Base-by-base conservation (phyloP, 805 yeast genomes). In the Myxozyma geophila region DNA sequence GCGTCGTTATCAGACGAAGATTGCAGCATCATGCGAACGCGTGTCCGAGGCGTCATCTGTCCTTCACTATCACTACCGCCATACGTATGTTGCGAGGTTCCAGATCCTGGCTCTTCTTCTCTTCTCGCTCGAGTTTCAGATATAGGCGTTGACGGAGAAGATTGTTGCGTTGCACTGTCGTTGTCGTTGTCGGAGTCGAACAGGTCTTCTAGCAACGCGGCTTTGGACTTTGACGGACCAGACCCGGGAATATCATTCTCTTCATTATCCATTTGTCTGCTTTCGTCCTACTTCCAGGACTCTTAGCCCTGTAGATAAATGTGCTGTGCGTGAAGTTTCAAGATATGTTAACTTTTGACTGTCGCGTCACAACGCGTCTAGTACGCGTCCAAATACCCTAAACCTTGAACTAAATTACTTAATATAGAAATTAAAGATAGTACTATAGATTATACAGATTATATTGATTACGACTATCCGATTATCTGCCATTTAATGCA, bases 401-500 rank as follows among this genome's bases (percentile, higher is more conserved):
- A 28, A 28, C 52, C 19, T 7, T 7, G 35, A 23, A 2, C 1
- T 15, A 47, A n/a, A 23, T 48, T 28, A 28, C 21, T 48, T 13
- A 13, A 13, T 1, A n/a, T 8, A 1, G 46, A n/a, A 41, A 41
- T 7, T n/a, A n/a, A n/a, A n/a, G n/a, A n/a, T n/a, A n/a, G n/a
- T n/a, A n/a, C n/a, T n/a, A n/a, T n/a, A n/a, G n/a, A n/a, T n/a
- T n/a, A n/a, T n/a, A n/a, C n/a, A n/a, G n/a, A n/a, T n/a, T n/a
- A n/a, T n/a, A n/a, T n/a, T n/a, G n/a, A n/a, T n/a, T n/a, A n/a
- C 5, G 37, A 48, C 28, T 33, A 48, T 21, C 13, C 33, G 9
- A 39, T 7, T 23, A 56, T n/a, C 21, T 48, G 41, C 67, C 67
- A 63, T 13, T 47, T 55, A 36, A 63, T 49, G 17, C 67, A 63